Percentiles rank a stretch among this genome's conserved stretches.
Conservation (phyloP, 2,329 filamentous ascomycete species). For the Fusarium hostae region DNA sequence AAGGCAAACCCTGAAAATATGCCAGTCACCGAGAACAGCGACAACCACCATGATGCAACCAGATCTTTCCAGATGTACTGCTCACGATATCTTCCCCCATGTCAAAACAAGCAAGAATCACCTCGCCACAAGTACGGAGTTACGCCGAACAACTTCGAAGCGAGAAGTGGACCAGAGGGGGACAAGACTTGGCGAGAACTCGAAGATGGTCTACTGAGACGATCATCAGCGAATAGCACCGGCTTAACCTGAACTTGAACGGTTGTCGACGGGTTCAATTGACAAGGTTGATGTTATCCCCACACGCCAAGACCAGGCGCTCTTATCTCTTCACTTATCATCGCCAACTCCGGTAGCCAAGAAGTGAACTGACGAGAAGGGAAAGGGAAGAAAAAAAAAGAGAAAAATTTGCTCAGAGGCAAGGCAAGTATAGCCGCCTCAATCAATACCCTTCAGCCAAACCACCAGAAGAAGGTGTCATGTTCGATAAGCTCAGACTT, state of each 20-base stretch:
- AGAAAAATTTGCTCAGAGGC: background rate
- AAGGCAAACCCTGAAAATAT: conserved; percentile 5
- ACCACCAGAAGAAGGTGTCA: conserved; percentile 22
- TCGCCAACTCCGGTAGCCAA: conserved; percentile 22
- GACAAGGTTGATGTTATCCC: conserved; percentile 25
- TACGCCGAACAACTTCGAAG: conserved; percentile 19
- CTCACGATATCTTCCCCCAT: conserved; percentile 30
- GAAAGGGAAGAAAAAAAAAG: background rate
- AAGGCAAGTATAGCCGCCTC: conserved; percentile 18
- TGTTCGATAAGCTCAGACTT: conserved; percentile 17
- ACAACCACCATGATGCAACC: conserved; percentile 27
- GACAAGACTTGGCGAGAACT: conserved; percentile 5
- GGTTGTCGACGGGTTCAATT: conserved; percentile 7
- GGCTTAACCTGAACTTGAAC: background rate
- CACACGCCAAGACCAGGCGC: background rate
- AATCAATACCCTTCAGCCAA: conserved; percentile 3
- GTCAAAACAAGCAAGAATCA: background rate
- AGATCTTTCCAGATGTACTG: conserved; percentile 19
- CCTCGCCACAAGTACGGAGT: conserved; percentile 29
- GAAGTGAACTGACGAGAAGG: background rate
- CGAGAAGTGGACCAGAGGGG: conserved; percentile 4
- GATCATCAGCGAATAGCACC: conserved; percentile 11
- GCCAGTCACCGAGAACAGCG: conserved; percentile 5
- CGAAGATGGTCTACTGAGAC: background rate
- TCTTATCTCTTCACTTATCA: background rate